phyloP scores from a whole-genome alignment of 176 grass and related monocot species.

The Elaeis guineensis region DNA sequence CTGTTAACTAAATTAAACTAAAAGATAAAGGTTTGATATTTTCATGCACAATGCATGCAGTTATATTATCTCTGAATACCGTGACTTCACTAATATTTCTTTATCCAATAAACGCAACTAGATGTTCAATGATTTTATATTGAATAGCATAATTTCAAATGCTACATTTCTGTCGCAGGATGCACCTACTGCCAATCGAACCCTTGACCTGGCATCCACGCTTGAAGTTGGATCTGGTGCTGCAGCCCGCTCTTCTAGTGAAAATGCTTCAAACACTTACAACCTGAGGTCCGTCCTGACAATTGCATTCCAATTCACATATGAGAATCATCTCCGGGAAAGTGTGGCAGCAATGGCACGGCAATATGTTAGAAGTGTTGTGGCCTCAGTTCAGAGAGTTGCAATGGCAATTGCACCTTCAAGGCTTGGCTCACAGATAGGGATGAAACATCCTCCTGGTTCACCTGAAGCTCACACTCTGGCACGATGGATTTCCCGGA shows the following conservation, averaged over 20 bases:
- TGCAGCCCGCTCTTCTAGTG: conserved; percentile 46
- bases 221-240: conserved; percentile 80
- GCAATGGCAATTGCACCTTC: conserved; percentile 91
- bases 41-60: too few relatives aligned
- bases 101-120: too few relatives aligned
- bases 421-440: conserved; percentile 48
- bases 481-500: conserved; percentile 68
- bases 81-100: too few relatives aligned
- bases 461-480: conserved; percentile 82
- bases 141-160: too few relatives aligned
- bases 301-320: conserved; percentile 96
- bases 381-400: conserved; percentile 86
- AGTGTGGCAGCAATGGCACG: conserved; percentile 83
- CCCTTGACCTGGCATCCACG: conserved; percentile 85
- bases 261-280: conserved; percentile 29
- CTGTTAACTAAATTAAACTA: too few relatives aligned
- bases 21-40: too few relatives aligned
- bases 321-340: conserved; percentile 85
- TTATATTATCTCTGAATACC: too few relatives aligned
- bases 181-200: conserved; percentile 42
- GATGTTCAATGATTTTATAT: too few relatives aligned
- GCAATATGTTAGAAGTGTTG: conserved; percentile 83
- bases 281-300: conserved; percentile 80
- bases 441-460: conserved; percentile 48
- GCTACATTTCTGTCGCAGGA: neutral